Base-by-base conservation (phyloP, 768 basidiomycete genomes). In the Termitomyces sp. region DNA sequence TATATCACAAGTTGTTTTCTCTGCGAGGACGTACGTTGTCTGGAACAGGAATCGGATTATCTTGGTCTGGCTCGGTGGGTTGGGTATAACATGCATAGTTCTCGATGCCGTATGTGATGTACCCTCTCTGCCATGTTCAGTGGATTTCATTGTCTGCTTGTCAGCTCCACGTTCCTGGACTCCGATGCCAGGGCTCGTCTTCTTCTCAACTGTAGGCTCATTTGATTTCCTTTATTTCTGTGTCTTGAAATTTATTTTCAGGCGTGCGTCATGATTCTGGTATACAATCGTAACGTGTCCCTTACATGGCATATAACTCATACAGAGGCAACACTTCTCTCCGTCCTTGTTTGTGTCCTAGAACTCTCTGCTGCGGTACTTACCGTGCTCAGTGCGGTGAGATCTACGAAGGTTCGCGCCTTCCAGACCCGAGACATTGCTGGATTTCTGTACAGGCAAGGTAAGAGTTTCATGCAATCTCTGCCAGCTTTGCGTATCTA, bases 11-110 rank as follows among this genome's bases (percentile, higher is more conserved):
- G 67, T 58, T n/a, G 62, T 64, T 14, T 65, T 63, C 33, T 61
- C 39, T 22, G 59, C 50, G 20, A 57, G 67, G 34, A 65, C 66
- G 7, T 67, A 65, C 42, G 64, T 53, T 24, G 43, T 68, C n/a
- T 66, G 57, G 54, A 58, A 58, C 22, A 54, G 45, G 26, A 63
- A 32, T 40, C 44, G 54, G 5, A 27, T 55, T 13, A 36, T 66
- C 20, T 50, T 68, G 22, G 55, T 22, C 3, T 58, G 53, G 42
- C 55, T 68, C 9, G 56, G 55, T 46, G 16, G 33, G n/a, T 32
- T 65, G 10, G 65, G 64, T 3, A 20, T 63, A 16, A n/a, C 20
- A 7, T 62, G 55, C 26, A 30, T 64, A 14, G 32, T 62, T 22
- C 46, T 64, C 16, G 61, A 64, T 46, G 36, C 39, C 3, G 60